Conservation (phyloP, 2,329 filamentous ascomycete species). For the Exophiala phaeomuriformis region DNA sequence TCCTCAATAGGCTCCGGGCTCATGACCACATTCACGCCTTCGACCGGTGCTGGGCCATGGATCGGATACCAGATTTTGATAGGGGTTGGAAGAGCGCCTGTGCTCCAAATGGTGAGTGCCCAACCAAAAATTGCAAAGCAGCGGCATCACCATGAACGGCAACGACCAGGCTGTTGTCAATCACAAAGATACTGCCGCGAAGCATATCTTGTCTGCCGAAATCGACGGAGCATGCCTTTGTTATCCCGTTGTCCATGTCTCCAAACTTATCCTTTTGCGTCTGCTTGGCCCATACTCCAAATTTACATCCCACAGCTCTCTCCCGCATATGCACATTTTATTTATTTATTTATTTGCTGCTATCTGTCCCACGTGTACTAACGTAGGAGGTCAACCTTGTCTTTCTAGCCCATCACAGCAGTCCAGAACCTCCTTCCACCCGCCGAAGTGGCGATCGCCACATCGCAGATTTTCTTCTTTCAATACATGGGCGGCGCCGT, state of each 20-base stretch:
- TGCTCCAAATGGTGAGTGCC: conserved; percentile 22
- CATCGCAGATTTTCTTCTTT: conserved; percentile 23
- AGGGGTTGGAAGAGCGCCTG: conserved; percentile 26
- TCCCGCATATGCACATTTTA: too few relatives aligned
- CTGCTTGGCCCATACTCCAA: background rate
- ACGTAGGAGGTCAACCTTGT: background rate
- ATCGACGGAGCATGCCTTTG: too few relatives aligned
- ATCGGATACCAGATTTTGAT: conserved; percentile 30
- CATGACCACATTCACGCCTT: conserved; percentile 26
- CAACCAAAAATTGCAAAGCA: too few relatives aligned
- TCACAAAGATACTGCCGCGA: background rate
- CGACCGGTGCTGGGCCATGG: conserved; percentile 28
- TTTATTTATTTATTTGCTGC: too few relatives aligned
- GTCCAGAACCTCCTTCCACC: conserved; percentile 22
- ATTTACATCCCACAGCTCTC: background rate
- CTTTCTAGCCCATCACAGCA: conserved; percentile 17
- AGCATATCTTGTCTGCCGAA: too few relatives aligned
- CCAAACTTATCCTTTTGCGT: background rate
- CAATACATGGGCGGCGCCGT: conserved; percentile 26
- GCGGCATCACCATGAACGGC: too few relatives aligned
- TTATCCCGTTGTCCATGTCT: too few relatives aligned
- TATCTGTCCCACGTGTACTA: too few relatives aligned
- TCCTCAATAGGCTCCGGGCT: conserved; percentile 28
- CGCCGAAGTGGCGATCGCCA: conserved; percentile 24
- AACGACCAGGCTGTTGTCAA: background rate